Percentiles rank a stretch among this genome's conserved stretches.
Evolutionary conservation across 495 filamentous ascomycete species (phyloP).

Genomic region (Aspergillus affinis): DNA sequence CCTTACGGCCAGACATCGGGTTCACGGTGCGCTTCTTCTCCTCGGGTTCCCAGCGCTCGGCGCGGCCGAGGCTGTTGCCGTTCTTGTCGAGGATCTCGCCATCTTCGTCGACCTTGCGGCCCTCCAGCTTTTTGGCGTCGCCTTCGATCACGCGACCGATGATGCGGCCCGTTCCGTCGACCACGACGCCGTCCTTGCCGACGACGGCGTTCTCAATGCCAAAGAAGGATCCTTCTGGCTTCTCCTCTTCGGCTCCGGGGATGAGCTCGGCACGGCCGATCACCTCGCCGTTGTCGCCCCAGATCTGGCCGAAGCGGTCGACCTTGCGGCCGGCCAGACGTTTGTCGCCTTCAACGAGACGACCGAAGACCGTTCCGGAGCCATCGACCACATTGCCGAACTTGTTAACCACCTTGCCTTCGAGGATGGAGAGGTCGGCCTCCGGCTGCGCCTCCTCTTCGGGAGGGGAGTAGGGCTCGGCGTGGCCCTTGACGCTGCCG

Average conservation of each 20-base stretch:
- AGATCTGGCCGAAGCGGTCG: conserved; percentile 77
- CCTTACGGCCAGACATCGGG: conserved; percentile 72
- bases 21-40: conserved; percentile 65
- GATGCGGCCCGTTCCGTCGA: conserved; percentile 59
- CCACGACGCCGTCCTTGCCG: conserved; percentile 72
- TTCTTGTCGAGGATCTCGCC: conserved; percentile 81
- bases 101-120: conserved; percentile 77
- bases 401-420: conserved; percentile 85
- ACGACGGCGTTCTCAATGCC: conserved; percentile 73
- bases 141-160: conserved; percentile 75
- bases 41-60: conserved; percentile 79
- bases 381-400: conserved; percentile 78
- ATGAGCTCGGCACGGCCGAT: conserved; percentile 79
- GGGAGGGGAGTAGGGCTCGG: conserved; percentile 65
- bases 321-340: conserved; percentile 76
- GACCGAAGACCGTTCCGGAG: conserved; percentile 70
- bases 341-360: conserved; percentile 72
- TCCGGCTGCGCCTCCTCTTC: conserved; percentile 48
- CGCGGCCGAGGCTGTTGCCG: conserved; percentile 77
- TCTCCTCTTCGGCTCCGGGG: conserved; percentile 64
- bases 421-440: conserved; percentile 65
- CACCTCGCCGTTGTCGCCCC: conserved; percentile 76
- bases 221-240: conserved; percentile 76
- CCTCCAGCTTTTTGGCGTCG: conserved; percentile 68
- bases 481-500: conserved; percentile 76